Evolutionary conservation across 805 yeast species (phyloP), one percentile per base, ranked within the genome.

Genomic region (Candida ulmi): DNA sequence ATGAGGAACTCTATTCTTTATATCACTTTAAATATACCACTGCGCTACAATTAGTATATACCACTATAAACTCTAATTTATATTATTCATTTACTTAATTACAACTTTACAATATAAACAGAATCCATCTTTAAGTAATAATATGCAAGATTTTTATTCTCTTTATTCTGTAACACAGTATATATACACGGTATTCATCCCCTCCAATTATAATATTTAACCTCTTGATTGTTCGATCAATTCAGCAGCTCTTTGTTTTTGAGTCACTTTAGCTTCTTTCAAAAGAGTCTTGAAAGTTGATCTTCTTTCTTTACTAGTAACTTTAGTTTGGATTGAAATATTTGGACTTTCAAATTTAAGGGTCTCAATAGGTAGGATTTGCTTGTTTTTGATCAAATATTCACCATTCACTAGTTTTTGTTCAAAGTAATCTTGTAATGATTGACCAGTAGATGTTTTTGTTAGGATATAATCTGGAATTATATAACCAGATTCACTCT

Each of bases 381-480:
- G 37, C 40, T 47, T 37, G 35, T 42, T 42, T 16, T 23, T 26
- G 23, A 39, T 37, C 33, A 44, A 29, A 39, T 52, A 43, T 37
- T 51, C 57, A 18, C 68, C 66, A 16, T 60, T 52, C 11, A 63
- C 40, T 26, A 62, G 48, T 33, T 58, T 55, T 7, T 42, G 39
- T 16, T 47, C 41, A 36, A 50, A 62, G 40, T 55, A 63, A 5
- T 48, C 37, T 17, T 51, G 54, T 31, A 63, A 56, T 4, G 51
- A 50, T 7, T 37, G 16, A 11, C 63, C 68, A 4, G 58, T 54
- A 11, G 43, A 39, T 11, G 64, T 46, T 28, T 54, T 50, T 2
- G 70, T 63, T 8, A 66, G 40, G 24, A 55, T 46, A 36, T 50
- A 59, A 43, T 68, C 73, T 17, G 73, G 64, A 13, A 68, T 56